Evolutionary conservation across 306 rosid species (phyloP).

Genomic region (Mucuna pruriens): DNA sequence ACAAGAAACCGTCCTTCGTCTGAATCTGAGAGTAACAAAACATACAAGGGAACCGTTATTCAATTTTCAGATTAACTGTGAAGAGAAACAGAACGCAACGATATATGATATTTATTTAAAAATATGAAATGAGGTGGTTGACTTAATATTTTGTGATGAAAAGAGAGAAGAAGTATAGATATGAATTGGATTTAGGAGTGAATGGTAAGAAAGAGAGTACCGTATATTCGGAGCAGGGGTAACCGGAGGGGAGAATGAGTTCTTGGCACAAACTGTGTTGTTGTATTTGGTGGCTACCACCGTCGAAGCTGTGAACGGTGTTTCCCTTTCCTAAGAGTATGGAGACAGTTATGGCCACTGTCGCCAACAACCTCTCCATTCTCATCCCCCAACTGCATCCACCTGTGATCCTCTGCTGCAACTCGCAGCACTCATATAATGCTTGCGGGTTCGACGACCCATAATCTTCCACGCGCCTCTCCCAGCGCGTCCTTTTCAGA

Average conservation of each 20-base stretch:
- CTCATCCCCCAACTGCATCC: slow-evolving; percentile 37
- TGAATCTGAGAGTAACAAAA: slow-evolving; percentile 50
- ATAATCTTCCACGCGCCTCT: not conserved
- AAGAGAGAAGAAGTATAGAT: no score
- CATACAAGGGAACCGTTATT: not conserved
- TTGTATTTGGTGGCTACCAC: slow-evolving; percentile 35
- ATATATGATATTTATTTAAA: not conserved
- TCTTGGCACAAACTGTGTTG: slow-evolving; percentile 54
- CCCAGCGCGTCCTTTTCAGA: not conserved
- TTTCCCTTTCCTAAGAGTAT: slow-evolving; percentile 32
- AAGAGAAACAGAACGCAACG: not conserved
- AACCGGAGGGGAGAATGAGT: slow-evolving; percentile 75
- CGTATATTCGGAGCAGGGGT: slow-evolving; percentile 75
- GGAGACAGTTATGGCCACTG: slow-evolving; percentile 42
- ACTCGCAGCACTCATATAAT: not conserved
- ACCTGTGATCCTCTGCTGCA: not conserved
- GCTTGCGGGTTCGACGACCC: not conserved
- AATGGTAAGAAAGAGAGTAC: slow-evolving; percentile 44
- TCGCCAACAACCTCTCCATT: slow-evolving; percentile 31
- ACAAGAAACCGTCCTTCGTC: slow-evolving; percentile 80
- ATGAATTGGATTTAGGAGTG: not conserved
- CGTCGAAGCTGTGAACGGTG: slow-evolving; percentile 30
- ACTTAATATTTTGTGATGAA: not conserved
- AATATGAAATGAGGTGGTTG: not conserved
- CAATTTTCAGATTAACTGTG: not conserved